Percentiles rank a stretch among this genome's conserved stretches.
These are phyloP conservation scores for Cryptococcus maquisensis DNA, from an alignment of 1,284 basidiomycete species.

Conservation along the genomic window DNA sequence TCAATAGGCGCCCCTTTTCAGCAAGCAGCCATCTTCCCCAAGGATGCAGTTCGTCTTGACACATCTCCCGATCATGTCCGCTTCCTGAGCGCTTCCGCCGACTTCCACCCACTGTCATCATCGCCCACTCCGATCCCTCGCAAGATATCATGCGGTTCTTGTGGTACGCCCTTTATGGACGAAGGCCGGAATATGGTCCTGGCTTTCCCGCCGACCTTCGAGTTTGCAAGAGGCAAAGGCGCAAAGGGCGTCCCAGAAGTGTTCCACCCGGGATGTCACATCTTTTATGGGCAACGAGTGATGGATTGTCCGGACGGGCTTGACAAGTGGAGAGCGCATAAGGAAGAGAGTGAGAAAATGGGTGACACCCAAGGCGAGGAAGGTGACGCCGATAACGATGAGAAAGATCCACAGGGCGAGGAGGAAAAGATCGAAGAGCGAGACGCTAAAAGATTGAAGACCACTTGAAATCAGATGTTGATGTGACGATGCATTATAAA, in stretches of 20 bases:
- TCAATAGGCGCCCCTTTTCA: slow-evolving; percentile 28
- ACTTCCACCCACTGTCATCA: slow-evolving; percentile 30
- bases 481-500: background rate
- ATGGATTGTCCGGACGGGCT: slow-evolving; percentile 30
- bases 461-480: background rate
- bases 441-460: too few species aligned
- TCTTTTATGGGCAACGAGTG: slow-evolving; percentile 32
- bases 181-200: slow-evolving; percentile 39
- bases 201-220: slow-evolving; percentile 35
- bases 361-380: slow-evolving; percentile 16
- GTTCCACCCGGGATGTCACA: slow-evolving; percentile 29
- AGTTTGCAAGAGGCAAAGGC: slow-evolving; percentile 18
- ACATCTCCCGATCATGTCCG: slow-evolving; percentile 25
- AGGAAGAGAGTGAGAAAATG: slow-evolving; percentile 26
- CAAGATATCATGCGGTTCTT: slow-evolving; percentile 34
- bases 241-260: slow-evolving; percentile 23
- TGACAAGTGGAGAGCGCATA: slow-evolving; percentile 31
- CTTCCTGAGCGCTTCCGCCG: slow-evolving; percentile 32
- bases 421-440: background rate
- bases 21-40: slow-evolving; percentile 31
- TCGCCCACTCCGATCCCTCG: slow-evolving; percentile 32
- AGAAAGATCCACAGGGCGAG: background rate
- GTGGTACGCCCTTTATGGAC: slow-evolving; percentile 32
- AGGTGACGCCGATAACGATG: background rate
- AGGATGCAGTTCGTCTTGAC: slow-evolving; percentile 28